Base-by-base conservation (phyloP, 331 rosid genomes). In the Stylosanthes scabra region DNA sequence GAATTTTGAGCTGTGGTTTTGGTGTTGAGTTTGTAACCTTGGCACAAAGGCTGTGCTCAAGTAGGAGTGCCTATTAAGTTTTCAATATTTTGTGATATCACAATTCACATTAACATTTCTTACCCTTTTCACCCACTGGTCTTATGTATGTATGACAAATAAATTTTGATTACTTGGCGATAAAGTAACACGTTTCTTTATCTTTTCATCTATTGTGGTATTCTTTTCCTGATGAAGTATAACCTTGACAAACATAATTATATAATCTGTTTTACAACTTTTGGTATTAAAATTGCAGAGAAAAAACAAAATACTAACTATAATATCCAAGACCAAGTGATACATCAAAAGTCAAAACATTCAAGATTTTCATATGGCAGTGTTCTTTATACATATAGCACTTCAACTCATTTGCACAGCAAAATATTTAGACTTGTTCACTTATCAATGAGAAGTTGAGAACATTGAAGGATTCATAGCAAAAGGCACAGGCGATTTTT, bases 1-100 rank as follows among this genome's bases (percentile, higher is more conserved):
- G 74, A 62, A 47, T 67, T 15, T 15, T 63, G 86, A 82, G 80
- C 59, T 56, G 39, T 73, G 73, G 82, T 54, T 76, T 71, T 74
- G 45, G 66, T 73, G 75, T 79, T 74, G 15, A 66, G 66, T 15
- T 61, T 28, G 46, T 59, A 70, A 56, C 65, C 65, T 64, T 71
- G 50, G 72, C 75, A 29, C 70, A 59, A 42, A 51, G 51, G 51
- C 62, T 59, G 78, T 71, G 78, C 81, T 71, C 65, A 13, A 46
- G 46, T 62, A 73, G 74, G 70, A 15, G 39, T 50, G 58, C 63
- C 9, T 11, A 15, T 50, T 51, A 5, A 28, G 44, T 13, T 58
- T 66, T 73, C 50, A 75, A 70, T 74, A 75, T 70, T 75, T 63
- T 57, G 68, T 28, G 4, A 59, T 42, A 41, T 59, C 31, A 58